Conservation (phyloP, 2,329 filamentous ascomycete species). For the Talaromyces pinophilus region DNA sequence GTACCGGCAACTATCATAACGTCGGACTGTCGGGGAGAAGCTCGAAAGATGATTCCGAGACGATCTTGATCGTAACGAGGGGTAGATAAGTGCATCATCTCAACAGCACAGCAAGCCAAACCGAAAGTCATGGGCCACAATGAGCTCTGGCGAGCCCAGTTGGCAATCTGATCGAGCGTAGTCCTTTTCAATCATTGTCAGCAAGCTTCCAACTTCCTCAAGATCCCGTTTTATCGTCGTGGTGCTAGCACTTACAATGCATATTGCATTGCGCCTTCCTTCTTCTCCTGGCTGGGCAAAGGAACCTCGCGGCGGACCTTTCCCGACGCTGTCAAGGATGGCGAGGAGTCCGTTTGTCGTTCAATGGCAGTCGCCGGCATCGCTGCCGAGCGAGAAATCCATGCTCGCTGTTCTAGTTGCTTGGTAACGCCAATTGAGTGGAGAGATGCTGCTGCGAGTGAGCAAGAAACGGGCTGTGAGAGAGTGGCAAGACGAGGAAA, state of each 20-base stretch:
- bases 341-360: constrained; percentile 36
- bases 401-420: constrained; percentile 40
- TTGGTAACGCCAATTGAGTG: constrained; percentile 33
- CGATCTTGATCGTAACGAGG: constrained; percentile 89
- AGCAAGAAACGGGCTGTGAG: constrained; percentile 25
- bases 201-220: not conserved
- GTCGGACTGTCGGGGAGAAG: constrained; percentile 80
- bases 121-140: constrained; percentile 93
- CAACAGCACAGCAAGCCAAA: constrained; percentile 84
- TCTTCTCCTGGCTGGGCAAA: constrained; percentile 53
- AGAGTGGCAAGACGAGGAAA: constrained; percentile 14
- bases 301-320: constrained; percentile 52
- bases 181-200: constrained; percentile 33
- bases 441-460: constrained; percentile 32
- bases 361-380: constrained; percentile 47
- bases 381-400: constrained; percentile 46
- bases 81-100: constrained; percentile 93
- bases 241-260: constrained; percentile 43
- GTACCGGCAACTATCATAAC: constrained; percentile 91
- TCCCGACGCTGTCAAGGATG: constrained; percentile 44
- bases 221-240: not conserved
- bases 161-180: constrained; percentile 70
- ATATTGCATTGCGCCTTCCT: constrained; percentile 55
- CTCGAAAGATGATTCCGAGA: constrained; percentile 84
- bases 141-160: constrained; percentile 85